Conservation (phyloP, 2,329 filamentous ascomycete species). For the Tolypocladium pustulatum region DNA sequence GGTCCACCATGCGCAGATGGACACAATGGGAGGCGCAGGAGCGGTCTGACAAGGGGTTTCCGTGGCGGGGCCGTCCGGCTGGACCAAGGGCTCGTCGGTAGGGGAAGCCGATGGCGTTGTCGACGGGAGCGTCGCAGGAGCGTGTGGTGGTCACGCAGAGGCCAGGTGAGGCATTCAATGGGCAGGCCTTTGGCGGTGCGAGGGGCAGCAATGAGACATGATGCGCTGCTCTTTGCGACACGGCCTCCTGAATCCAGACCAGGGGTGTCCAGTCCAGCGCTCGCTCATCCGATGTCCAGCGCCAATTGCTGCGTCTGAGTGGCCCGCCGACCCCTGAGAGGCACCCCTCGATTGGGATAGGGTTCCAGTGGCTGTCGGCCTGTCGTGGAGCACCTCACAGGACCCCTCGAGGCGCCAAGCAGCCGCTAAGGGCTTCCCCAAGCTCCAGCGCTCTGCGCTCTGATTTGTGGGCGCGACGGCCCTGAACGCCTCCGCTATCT, state of each 20-base stretch:
- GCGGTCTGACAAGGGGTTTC: not conserved
- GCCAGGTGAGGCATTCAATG: conserved; percentile 2
- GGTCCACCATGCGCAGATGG: not conserved
- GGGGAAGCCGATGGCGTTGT: not conserved
- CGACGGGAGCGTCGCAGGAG: not conserved
- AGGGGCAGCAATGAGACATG: conserved; percentile 25
- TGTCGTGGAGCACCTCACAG: not conserved
- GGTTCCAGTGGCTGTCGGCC: not conserved
- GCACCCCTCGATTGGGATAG: not conserved
- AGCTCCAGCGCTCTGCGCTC: not conserved
- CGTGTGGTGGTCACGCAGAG: not conserved
- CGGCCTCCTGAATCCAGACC: not conserved
- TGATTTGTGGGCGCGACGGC: too few relatives aligned
- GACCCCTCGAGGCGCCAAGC: not conserved
- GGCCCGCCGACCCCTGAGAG: conserved; percentile 1
- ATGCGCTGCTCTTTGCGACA: conserved; percentile 15
- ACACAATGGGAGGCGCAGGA: not conserved
- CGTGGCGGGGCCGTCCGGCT: not conserved
- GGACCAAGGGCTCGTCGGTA: not conserved
- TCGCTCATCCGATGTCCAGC: not conserved
- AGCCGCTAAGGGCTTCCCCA: not conserved
- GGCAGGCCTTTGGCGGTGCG: conserved; percentile 1
- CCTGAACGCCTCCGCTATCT: too few relatives aligned
- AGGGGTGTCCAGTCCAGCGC: not conserved
- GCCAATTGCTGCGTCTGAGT: conserved; percentile 4